These are phyloP conservation scores for Tephrocybe sp. DNA, from an alignment of 768 basidiomycete species.

Conservation along the genomic window DNA sequence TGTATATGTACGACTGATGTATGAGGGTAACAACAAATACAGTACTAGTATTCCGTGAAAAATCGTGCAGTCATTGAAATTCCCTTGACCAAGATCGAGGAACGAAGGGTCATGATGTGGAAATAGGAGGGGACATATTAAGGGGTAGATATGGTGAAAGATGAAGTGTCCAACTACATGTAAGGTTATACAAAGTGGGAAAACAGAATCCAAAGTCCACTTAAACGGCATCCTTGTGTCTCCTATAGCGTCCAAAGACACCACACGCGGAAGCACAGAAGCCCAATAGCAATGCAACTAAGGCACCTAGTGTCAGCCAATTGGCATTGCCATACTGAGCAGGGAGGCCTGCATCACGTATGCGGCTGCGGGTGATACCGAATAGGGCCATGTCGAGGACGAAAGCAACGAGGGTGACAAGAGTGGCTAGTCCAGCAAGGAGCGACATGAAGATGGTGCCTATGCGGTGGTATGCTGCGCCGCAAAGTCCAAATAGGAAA, in stretches of 20 bases:
- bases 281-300: constrained; percentile 61
- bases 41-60: too few relatives aligned
- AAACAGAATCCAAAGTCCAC: neutral
- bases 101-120: too few relatives aligned
- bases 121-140: too few relatives aligned
- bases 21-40: too few relatives aligned
- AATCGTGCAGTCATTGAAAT: too few relatives aligned
- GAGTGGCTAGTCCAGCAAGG: constrained; percentile 58
- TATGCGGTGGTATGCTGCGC: constrained; percentile 57
- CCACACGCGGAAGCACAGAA: constrained; percentile 68
- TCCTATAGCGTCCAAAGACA: constrained; percentile 63
- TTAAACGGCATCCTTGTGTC: constrained; percentile 27
- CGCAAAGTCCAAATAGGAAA: constrained; percentile 66
- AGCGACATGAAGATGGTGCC: constrained; percentile 81
- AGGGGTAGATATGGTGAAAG: neutral
- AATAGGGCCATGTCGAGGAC: constrained; percentile 81
- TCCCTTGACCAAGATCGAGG: too few relatives aligned
- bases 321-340: constrained; percentile 76
- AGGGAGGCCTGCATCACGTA: constrained; percentile 43
- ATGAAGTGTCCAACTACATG: neutral
- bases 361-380: constrained; percentile 60
- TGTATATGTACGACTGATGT: too few relatives aligned
- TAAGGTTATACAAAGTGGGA: neutral
- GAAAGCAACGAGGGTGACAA: constrained; percentile 67
- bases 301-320: constrained; percentile 78